Conservation (phyloP, 2,329 filamentous ascomycete genomes). For the Diaporthe batatas region DNA sequence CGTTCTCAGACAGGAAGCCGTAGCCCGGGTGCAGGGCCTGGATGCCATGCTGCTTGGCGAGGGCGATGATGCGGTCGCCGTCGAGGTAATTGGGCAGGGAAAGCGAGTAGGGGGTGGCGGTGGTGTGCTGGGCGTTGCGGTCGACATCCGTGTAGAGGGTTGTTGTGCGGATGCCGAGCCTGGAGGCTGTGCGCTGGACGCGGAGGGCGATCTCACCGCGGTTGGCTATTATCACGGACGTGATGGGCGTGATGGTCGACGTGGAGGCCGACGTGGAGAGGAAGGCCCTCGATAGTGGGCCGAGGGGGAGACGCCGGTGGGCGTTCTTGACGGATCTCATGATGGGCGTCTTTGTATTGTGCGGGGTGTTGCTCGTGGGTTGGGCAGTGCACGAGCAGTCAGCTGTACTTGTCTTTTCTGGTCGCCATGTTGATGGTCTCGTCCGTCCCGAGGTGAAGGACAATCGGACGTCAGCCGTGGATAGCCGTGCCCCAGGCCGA, state of each 20-base stretch:
- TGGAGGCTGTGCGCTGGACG: constrained; percentile 87
- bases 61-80: constrained; percentile 89
- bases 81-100: constrained; percentile 93
- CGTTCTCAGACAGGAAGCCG: constrained; percentile 95
- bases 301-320: constrained; percentile 59
- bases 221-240: constrained; percentile 94
- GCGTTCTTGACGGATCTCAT: constrained; percentile 70
- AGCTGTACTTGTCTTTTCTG: background rate
- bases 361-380: background rate
- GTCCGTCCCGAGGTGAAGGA: constrained; percentile 4
- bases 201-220: constrained; percentile 96
- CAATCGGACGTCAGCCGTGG: constrained; percentile 35
- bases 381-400: background rate
- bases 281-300: constrained; percentile 37
- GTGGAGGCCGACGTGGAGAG: no score
- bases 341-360: background rate
- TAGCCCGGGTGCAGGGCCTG: constrained; percentile 96
- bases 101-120: constrained; percentile 85
- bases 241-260: constrained; percentile 71
- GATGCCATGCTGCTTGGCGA: constrained; percentile 88
- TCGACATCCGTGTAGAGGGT: constrained; percentile 97
- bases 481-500: constrained; percentile 41
- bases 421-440: background rate
- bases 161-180: constrained; percentile 91
- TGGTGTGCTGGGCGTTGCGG: constrained; percentile 86